Percentiles rank a stretch among this genome's conserved stretches.
Evolutionary conservation across 1,284 basidiomycete species (phyloP).

Genomic region (Sanghuangporus sanghuang): DNA sequence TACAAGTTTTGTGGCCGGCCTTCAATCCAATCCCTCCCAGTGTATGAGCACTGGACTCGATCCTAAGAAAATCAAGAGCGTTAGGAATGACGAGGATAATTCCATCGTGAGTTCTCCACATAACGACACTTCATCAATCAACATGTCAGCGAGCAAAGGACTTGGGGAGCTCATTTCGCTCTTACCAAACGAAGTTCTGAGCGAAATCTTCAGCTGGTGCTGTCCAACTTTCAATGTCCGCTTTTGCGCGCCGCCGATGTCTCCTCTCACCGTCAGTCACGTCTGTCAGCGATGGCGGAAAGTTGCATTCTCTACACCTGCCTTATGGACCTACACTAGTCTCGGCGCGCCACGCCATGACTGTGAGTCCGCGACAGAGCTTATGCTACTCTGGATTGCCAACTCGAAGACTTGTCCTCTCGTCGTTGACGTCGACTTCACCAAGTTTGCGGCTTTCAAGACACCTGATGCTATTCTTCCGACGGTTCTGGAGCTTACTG

Average conservation of each 20-base stretch:
- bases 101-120: background rate
- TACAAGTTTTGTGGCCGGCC: background rate
- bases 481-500: slow-evolving; percentile 4
- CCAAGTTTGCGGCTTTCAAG: slow-evolving; percentile 3
- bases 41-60: background rate
- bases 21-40: background rate
- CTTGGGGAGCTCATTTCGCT: slow-evolving; percentile 2
- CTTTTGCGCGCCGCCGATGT: background rate
- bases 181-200: slow-evolving; percentile 9
- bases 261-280: slow-evolving; percentile 5
- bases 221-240: slow-evolving; percentile 8
- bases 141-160: background rate
- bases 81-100: background rate
- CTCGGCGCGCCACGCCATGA: background rate
- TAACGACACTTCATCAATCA: background rate
- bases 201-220: slow-evolving; percentile 13
- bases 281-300: slow-evolving; percentile 11
- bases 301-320: slow-evolving; percentile 5
- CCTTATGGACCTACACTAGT: slow-evolving; percentile 10
- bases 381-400: slow-evolving; percentile 6
- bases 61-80: background rate
- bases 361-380: slow-evolving; percentile 1
- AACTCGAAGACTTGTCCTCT: slow-evolving; percentile 4
- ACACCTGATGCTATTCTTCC: slow-evolving; percentile 5
- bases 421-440: slow-evolving; percentile 12